Base-by-base conservation (phyloP, 2,329 filamentous ascomycete species). In the Paraphoma sp. region DNA sequence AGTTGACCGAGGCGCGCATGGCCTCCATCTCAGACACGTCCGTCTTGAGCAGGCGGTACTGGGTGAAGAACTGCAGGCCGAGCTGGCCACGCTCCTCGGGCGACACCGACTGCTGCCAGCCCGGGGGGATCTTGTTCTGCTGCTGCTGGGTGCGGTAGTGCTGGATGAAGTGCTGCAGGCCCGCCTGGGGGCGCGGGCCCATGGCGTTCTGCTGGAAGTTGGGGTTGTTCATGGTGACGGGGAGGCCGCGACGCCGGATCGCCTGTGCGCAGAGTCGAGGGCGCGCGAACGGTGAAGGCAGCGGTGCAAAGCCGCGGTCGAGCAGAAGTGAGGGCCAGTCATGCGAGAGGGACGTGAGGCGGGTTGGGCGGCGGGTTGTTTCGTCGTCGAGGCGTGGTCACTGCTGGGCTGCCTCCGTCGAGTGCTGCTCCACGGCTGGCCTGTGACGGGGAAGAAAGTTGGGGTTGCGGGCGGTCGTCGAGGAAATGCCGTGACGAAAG, bases 161-260 rank as follows among this genome's bases (percentile, higher is more conserved):
- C 41, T 58, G 57, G 53, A 73, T 45, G 42, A 75, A 64, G 50
- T 66, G 64, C 42, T 68, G 63, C 57, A 62, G 56, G 45, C 64
- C 65, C 17, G 64, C 63, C 31, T 62, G 59, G 45, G 63, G 49
- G 23, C 63, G 64, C 44, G 52, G 51, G 45, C 54, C 58, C 62
- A 65, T 65, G 57, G 57, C 65, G 54, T 68, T 69, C 47, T 64
- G 65, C 48, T 65, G 64, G 60, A 73, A 69, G 61, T 69, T 71
- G 43, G 69, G 67, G 66, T 74, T 74, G 62, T 73, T 75, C 71
- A 74, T 75, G 54, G 57, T 64, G 65, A 54, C 53, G 23, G 49
- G 55, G 41, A 48, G 51, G 33, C 36, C 45, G 49, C n/a, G 51
- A 50, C 48, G 53, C 55, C 40, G 57, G 50, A 49, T 54, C 59